Percentiles rank a stretch among this genome's conserved stretches.
Conservation (phyloP, 768 basidiomycete species). For the Boletus speciosus region DNA sequence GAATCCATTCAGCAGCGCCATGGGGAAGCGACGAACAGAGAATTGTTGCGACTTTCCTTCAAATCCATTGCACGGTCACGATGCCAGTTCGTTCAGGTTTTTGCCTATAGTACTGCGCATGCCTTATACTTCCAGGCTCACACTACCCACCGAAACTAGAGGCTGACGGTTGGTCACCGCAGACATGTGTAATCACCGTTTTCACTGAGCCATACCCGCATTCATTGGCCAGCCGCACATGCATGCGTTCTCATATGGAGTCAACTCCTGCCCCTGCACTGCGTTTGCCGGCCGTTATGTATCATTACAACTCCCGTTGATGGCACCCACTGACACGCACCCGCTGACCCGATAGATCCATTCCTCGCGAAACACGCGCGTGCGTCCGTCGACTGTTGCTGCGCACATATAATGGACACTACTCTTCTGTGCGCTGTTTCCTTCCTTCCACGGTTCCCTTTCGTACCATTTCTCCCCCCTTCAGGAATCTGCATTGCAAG, state of each 20-base stretch:
- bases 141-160: neutral
- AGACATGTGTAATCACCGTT: constrained; percentile 15
- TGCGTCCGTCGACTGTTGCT: constrained; percentile 7
- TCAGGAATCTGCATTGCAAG: neutral
- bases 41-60: neutral
- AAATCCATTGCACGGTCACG: neutral
- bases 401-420: constrained; percentile 22
- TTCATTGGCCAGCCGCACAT: constrained; percentile 19
- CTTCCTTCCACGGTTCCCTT: constrained; percentile 10
- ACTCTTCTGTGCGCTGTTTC: constrained; percentile 6
- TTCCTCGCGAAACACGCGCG: constrained; percentile 15
- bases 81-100: neutral
- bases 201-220: constrained; percentile 1
- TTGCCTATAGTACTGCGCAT: neutral
- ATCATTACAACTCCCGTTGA: constrained; percentile 6
- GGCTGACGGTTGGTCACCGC: neutral
- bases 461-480: neutral
- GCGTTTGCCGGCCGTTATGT: constrained; percentile 14
- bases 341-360: constrained; percentile 5
- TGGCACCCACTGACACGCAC: constrained; percentile 9
- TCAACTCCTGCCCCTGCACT: constrained; percentile 16
- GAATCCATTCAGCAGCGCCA: neutral
- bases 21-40: neutral
- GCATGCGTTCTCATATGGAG: constrained; percentile 6
- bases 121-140: neutral